Base-by-base conservation (phyloP, 768 basidiomycete species). In the Leccinum variicolor region DNA sequence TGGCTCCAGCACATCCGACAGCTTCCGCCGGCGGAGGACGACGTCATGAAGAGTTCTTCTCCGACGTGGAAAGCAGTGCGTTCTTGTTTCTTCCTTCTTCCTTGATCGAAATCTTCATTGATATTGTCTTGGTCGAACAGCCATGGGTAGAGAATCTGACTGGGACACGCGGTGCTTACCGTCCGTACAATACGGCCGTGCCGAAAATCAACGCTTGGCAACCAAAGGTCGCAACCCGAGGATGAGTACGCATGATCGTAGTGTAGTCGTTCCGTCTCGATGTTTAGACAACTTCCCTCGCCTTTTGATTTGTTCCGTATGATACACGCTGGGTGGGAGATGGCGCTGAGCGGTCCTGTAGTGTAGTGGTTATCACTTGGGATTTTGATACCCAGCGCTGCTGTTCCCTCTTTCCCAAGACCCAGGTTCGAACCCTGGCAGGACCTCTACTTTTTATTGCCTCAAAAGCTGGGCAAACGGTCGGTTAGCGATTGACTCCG, bases 1-100 rank as follows among this genome's bases (percentile, higher is more conserved):
- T 98, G 95, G 95, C 75, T 98, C 36, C 80, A 82, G 10, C 94
- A 97, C 69, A 97, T 96, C 66, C 89, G 96, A 50, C 83, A 86
- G 63, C 84, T 86, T 25, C 82, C 93, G 5, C 96, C 96, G 1
- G 76, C 80, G 1, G 79, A 87, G 57, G 96, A 98, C 67, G 69
- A 79, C 1, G 74, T 92, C 25, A 76, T 96, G 73, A 82, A 88
- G 66, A 82, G 78, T 57, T 64, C 80, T 39, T 82, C 84, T 29
- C 93, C 90, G 2, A 74, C 86, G 0, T 98, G 95, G 95, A 81
- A 91, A 71, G 83, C 84, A 11, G 95, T 96, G 74, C 63, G 92
- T 77, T 6, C 17, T 36, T 0, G 39, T 41, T 61, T 7, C 1
- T 39, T 41, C 23, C 46, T 4, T 11, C 19, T 50, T 11, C 8